A percentile compares a stretch with the other conserved stretches of the same genome.
Conservation (phyloP, 345 rosid genomes). For the Salix udensis region DNA sequence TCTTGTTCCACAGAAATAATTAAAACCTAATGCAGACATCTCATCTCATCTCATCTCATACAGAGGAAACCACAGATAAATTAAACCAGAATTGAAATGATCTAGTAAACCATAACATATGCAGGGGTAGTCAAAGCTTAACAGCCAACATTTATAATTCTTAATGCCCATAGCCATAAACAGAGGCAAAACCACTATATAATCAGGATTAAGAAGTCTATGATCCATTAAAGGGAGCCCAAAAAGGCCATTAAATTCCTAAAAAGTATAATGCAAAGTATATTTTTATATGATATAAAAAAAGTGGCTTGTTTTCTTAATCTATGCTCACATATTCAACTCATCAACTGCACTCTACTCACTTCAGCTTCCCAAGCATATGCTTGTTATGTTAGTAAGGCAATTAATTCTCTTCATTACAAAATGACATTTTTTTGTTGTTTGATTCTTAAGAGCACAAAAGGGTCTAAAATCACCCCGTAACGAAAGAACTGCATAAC, state of each 20-base stretch:
- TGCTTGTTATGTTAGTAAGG: background rate
- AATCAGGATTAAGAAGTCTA: background rate
- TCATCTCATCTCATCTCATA: background rate
- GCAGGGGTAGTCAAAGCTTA: background rate
- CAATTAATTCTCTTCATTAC: background rate
- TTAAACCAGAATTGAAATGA: background rate
- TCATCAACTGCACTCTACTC: background rate
- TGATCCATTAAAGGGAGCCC: background rate
- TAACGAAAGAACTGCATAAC: background rate
- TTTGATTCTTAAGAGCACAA: slow-evolving; percentile 5
- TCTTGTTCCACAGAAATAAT: background rate
- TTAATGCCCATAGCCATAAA: background rate
- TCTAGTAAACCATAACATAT: background rate
- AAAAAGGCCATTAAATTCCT: background rate
- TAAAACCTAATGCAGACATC: background rate
- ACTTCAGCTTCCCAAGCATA: background rate
- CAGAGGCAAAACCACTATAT: background rate
- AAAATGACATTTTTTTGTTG: background rate
- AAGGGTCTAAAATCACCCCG: slow-evolving; percentile 7
- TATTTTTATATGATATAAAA: background rate
- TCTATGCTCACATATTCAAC: background rate
- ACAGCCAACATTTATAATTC: background rate
- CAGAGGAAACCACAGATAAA: background rate
- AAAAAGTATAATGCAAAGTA: background rate
- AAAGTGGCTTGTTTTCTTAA: background rate